These are phyloP conservation scores for Ballota nigra DNA, from an alignment of 257 asterid species.

Conservation along the genomic window DNA sequence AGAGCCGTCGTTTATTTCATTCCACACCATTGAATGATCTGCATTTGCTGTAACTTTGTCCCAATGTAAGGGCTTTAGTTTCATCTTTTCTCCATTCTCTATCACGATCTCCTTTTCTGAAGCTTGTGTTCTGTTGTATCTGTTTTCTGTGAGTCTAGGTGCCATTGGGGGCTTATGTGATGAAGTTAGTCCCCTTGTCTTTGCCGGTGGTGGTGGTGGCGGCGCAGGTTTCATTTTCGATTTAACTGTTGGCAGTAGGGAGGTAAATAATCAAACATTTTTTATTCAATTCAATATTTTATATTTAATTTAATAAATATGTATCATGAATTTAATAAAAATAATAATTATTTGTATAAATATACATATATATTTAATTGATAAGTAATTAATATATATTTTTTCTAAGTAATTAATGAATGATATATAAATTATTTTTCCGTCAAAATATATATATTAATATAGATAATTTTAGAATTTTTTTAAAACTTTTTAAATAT, in stretches of 20 bases:
- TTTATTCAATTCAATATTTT: no score
- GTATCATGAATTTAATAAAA: no score
- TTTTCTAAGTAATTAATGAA: no score
- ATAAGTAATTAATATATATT: no score
- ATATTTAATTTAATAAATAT: no score
- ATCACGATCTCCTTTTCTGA: constrained; percentile 15
- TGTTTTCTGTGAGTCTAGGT: constrained; percentile 28
- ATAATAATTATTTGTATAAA: no score
- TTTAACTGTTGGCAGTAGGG: neutral
- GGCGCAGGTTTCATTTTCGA: constrained; percentile 27
- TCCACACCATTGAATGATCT: constrained; percentile 92
- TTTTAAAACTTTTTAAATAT: no score
- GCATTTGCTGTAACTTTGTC: constrained; percentile 72
- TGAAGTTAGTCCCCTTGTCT: constrained; percentile 16
- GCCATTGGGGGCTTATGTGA: constrained; percentile 47
- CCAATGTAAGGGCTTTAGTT: constrained; percentile 85
- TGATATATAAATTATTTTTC: no score
- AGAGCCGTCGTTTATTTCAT: constrained; percentile 75
- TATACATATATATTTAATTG: no score
- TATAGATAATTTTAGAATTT: no score
- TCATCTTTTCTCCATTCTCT: constrained; percentile 34
- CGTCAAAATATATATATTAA: no score
- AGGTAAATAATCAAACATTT: neutral
- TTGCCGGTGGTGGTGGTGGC: constrained; percentile 42
- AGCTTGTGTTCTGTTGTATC: constrained; percentile 20